A percentile compares a stretch with the other conserved stretches of the same genome.
phyloP scores from a whole-genome alignment of 306 rosid genomes.

The Sophora flavescens region DNA sequence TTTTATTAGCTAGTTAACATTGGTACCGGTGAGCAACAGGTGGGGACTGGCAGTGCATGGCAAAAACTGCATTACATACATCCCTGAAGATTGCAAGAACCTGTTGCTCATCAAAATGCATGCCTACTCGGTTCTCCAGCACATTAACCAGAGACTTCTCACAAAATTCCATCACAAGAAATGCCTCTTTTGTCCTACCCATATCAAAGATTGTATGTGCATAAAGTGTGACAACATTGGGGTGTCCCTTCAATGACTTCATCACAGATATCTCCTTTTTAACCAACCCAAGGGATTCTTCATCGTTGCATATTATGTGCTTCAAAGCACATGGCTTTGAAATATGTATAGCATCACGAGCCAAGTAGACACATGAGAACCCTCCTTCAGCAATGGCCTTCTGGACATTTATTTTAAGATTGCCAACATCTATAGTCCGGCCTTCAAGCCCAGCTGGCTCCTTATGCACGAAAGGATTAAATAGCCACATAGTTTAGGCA shows the following conservation, averaged over 20 bases:
- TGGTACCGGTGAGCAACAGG: conserved; percentile 95
- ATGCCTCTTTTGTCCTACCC: conserved; percentile 95
- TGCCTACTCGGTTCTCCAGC: conserved; percentile 87
- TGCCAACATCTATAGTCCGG: conserved; percentile 85
- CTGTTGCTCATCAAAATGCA: conserved; percentile 88
- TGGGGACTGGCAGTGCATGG: conserved; percentile 93
- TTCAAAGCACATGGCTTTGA: conserved; percentile 96
- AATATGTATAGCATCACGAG: conserved; percentile 74
- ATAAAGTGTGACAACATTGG: conserved; percentile 82
- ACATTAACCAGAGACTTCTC: conserved; percentile 88
- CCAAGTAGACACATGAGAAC: conserved; percentile 94
- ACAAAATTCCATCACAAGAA: conserved; percentile 94
- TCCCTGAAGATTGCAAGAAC: conserved; percentile 88
- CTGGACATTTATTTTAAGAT: conserved; percentile 74
- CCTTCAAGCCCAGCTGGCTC: conserved; percentile 92
- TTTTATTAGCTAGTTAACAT: neutral
- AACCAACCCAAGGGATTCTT: conserved; percentile 85
- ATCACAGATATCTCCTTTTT: conserved; percentile 84
- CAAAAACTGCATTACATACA: conserved; percentile 86
- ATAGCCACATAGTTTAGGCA: conserved; percentile 79
- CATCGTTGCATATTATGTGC: conserved; percentile 92
- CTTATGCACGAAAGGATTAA: conserved; percentile 92
- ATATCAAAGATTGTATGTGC: conserved; percentile 83
- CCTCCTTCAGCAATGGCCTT: conserved; percentile 98
- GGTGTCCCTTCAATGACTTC: conserved; percentile 88